These are phyloP conservation scores for Plantago rigida DNA, from an alignment of 305 asterid genomes.

Conservation along the genomic window DNA sequence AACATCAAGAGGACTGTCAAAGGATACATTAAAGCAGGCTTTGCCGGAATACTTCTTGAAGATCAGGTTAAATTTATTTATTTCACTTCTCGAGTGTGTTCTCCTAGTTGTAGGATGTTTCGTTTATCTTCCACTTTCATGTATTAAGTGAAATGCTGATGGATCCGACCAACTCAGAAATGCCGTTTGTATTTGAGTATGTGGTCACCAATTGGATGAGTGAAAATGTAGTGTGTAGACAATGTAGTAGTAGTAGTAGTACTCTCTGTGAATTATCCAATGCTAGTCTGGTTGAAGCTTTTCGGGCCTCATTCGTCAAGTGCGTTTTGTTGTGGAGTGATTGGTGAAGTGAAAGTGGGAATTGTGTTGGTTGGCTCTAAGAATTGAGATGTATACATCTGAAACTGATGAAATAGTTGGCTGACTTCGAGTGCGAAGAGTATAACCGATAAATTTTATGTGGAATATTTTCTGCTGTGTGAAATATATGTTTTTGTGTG, in stretches of 20 bases:
- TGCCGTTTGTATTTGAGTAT: background rate
- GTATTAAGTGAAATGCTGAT: conserved; percentile 5
- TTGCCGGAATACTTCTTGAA: conserved; percentile 88
- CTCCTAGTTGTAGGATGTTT: conserved; percentile 6
- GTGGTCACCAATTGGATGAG: background rate
- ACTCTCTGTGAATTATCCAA: background rate
- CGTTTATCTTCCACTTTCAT: conserved; percentile 4
- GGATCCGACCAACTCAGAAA: no score
- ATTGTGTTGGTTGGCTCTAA: no score
- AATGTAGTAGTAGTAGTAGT: background rate
- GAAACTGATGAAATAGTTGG: no score
- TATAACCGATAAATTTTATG: background rate
- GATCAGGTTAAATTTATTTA: conserved; percentile 54
- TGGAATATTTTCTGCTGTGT: background rate
- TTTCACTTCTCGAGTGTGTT: no score
- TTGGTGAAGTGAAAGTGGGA: no score
- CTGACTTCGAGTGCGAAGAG: background rate
- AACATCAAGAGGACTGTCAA: conserved; percentile 83
- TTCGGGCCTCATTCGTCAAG: background rate
- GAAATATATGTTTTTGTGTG: background rate
- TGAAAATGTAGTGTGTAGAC: background rate
- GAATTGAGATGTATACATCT: no score
- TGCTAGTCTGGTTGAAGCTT: background rate
- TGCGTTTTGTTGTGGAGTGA: no score
- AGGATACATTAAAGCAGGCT: conserved; percentile 79